These are phyloP conservation scores for Tuber aestivum DNA, from an alignment of 495 filamentous ascomycete genomes.

Conservation along the genomic window DNA sequence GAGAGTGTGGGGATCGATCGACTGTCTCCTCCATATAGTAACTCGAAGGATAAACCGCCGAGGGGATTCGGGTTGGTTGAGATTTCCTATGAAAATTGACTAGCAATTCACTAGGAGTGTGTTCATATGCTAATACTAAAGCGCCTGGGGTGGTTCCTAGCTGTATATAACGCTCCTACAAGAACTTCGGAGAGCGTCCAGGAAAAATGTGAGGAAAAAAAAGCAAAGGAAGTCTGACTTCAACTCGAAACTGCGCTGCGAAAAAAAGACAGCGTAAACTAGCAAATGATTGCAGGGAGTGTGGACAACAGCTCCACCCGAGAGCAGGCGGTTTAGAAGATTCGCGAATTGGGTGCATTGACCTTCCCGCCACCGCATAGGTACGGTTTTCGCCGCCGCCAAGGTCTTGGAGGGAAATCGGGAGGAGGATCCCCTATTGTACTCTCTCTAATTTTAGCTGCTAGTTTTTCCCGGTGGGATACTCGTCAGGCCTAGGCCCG, in stretches of 20 bases:
- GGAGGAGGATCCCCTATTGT: background rate
- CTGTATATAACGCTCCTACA: background rate
- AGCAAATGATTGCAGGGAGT: background rate
- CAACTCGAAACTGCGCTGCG: background rate
- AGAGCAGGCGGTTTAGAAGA: background rate
- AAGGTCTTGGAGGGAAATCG: background rate
- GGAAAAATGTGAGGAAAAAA: background rate
- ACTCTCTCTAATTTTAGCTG: background rate
- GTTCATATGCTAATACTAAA: background rate
- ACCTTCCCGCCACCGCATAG: background rate
- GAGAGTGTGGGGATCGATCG: background rate
- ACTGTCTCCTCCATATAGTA: background rate
- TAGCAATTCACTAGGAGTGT: background rate
- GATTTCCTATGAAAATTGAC: background rate
- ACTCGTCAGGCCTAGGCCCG: background rate
- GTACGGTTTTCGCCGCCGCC: background rate
- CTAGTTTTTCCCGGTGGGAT: background rate
- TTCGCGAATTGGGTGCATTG: background rate
- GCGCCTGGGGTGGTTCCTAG: background rate
- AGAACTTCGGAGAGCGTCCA: background rate
- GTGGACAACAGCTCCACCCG: background rate
- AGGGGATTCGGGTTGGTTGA: background rate
- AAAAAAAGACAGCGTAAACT: background rate
- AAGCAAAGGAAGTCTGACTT: background rate
- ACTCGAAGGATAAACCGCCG: background rate